Evolutionary conservation across 2,329 filamentous ascomycete species (phyloP).

Genomic region (Fusarium protoensiforme): DNA sequence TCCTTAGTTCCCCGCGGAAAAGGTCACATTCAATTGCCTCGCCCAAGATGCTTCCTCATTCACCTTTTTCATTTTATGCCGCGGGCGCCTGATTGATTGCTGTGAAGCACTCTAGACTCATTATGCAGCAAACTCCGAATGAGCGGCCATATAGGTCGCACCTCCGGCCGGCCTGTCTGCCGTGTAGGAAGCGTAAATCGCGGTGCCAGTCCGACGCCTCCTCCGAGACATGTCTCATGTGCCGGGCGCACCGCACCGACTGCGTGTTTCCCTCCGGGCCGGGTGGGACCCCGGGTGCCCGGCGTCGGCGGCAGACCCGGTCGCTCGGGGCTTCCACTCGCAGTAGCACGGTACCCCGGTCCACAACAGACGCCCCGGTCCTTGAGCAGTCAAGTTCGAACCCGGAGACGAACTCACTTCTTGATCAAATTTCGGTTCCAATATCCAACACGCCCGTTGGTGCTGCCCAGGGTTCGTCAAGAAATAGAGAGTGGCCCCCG

Average conservation of each 20-base stretch:
- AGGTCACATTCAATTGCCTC: neutral
- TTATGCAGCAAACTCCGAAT: conserved; percentile 8
- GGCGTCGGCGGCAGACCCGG: conserved; percentile 22
- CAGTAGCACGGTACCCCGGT: neutral
- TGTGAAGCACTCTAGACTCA: neutral
- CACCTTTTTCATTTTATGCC: neutral
- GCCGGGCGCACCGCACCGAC: conserved; percentile 66
- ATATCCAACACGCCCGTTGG: neutral
- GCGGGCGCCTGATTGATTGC: neutral
- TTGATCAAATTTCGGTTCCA: neutral
- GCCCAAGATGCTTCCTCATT: neutral
- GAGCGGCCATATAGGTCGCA: conserved; percentile 69
- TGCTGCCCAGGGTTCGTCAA: neutral
- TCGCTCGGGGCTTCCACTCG: neutral
- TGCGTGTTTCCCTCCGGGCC: conserved; percentile 61
- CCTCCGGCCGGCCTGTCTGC: conserved; percentile 68
- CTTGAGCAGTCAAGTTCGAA: neutral
- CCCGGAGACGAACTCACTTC: neutral
- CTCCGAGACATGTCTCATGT: conserved; percentile 65
- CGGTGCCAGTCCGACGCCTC: conserved; percentile 68
- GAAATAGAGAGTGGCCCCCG: neutral
- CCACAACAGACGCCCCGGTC: neutral
- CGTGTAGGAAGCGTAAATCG: conserved; percentile 70
- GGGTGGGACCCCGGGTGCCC: conserved; percentile 22
- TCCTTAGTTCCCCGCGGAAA: neutral